Evolutionary conservation across 176 grass and related monocot genomes (phyloP).

Genomic region (Triticum monococcum): DNA sequence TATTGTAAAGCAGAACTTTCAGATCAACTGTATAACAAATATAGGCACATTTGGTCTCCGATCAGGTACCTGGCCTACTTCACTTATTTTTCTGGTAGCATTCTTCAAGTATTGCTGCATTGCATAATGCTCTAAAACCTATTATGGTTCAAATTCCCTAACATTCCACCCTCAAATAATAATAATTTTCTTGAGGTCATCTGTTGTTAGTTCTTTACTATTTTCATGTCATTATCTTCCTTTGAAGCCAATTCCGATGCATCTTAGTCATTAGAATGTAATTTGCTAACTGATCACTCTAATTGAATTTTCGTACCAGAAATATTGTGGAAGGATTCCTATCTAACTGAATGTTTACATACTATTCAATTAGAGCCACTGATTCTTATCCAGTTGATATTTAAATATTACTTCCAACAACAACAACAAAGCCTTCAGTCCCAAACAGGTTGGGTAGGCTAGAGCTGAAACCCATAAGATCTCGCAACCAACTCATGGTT

Average conservation of each 20-base stretch:
- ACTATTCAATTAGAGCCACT: background rate
- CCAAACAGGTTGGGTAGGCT: no score
- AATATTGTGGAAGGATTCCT: background rate
- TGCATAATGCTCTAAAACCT: background rate
- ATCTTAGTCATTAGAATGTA: background rate
- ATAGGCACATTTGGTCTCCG: constrained; percentile 87
- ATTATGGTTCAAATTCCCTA: background rate
- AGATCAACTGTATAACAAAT: constrained; percentile 70
- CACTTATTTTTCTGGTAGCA: constrained; percentile 14
- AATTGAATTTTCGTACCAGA: background rate
- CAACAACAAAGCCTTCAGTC: no score
- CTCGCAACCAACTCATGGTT: no score
- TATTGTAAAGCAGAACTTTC: constrained; percentile 96
- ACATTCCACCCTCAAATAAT: background rate
- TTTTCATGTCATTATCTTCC: no score
- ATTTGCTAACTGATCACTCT: background rate
- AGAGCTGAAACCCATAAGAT: no score
- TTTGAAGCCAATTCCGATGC: background rate
- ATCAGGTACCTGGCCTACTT: constrained; percentile 53
- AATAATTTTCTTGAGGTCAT: background rate
- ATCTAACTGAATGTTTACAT: background rate
- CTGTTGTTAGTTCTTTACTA: no score
- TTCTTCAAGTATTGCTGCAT: background rate
- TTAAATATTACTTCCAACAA: background rate
- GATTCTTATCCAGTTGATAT: background rate